Evolutionary conservation across 2,329 filamentous ascomycete species (phyloP).

Genomic region (Fusarium sp.): DNA sequence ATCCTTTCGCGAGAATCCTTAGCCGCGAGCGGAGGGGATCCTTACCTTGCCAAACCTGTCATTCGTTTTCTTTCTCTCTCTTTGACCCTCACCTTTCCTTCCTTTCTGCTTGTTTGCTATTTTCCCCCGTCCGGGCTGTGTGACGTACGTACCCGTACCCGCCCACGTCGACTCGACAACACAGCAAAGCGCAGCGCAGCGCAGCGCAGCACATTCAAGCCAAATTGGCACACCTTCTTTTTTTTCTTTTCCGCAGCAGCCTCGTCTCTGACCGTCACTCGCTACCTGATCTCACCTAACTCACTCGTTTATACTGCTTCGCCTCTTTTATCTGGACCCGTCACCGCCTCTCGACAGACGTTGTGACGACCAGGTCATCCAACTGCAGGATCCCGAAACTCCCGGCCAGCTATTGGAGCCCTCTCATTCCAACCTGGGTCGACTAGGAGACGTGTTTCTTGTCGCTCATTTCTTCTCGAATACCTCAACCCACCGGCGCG

Average conservation of each 20-base stretch:
- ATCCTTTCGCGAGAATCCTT: slow-evolving; percentile 41
- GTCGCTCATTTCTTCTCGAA: slow-evolving; percentile 25
- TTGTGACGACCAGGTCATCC: slow-evolving; percentile 13
- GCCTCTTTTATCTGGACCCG: slow-evolving; percentile 16
- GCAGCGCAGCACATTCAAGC: slow-evolving; percentile 13
- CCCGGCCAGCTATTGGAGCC: slow-evolving; percentile 22
- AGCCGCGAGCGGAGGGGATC: slow-evolving; percentile 38
- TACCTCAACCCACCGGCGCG: slow-evolving; percentile 10
- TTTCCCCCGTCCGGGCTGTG: slow-evolving; percentile 13
- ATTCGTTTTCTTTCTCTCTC: slow-evolving; percentile 32
- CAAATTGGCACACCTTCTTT: slow-evolving; percentile 29
- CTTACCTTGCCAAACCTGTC: slow-evolving; percentile 40
- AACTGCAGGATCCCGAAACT: slow-evolving; percentile 19
- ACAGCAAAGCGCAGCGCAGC: slow-evolving; percentile 12
- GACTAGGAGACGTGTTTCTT: slow-evolving; percentile 34
- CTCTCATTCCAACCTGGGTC: slow-evolving; percentile 39
- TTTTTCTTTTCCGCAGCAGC: slow-evolving; percentile 4
- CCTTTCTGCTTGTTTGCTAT: slow-evolving; percentile 27
- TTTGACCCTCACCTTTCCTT: slow-evolving; percentile 20
- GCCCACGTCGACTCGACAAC: slow-evolving; percentile 33
- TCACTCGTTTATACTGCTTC: slow-evolving; percentile 29
- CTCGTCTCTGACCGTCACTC: slow-evolving; percentile 23
- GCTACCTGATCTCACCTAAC: slow-evolving; percentile 32
- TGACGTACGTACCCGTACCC: slow-evolving; percentile 33
- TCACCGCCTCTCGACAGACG: slow-evolving; percentile 20